Conservation (phyloP, 2,329 filamentous ascomycete species). For the Botryotinia narcissicola region DNA sequence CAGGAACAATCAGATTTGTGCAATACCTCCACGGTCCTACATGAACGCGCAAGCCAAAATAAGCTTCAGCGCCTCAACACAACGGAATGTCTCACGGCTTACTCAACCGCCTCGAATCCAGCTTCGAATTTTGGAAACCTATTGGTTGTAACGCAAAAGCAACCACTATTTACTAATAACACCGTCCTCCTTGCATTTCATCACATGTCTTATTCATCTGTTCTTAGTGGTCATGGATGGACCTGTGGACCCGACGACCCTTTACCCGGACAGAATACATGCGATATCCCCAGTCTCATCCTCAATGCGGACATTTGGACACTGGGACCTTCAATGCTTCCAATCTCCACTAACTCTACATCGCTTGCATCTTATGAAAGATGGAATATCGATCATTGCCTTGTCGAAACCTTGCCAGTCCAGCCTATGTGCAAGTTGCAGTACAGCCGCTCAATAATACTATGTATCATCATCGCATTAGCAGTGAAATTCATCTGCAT, state of each 20-base stretch:
- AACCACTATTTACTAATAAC: constrained; percentile 21
- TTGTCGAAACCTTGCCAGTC: constrained; percentile 22
- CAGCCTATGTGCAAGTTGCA: constrained; percentile 27
- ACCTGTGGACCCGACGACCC: constrained; percentile 27
- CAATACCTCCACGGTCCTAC: constrained; percentile 11
- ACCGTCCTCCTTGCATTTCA: constrained; percentile 27
- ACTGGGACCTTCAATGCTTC: constrained; percentile 17
- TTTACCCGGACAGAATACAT: constrained; percentile 25
- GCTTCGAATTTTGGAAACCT: constrained; percentile 25
- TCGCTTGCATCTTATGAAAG: constrained; percentile 14
- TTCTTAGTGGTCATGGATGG: constrained; percentile 30
- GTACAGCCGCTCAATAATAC: constrained; percentile 21
- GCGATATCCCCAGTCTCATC: constrained; percentile 25
- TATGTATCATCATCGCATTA: neutral
- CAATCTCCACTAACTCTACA: constrained; percentile 1
- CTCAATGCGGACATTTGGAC: constrained; percentile 26
- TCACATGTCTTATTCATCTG: constrained; percentile 26
- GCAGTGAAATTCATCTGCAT: constrained; percentile 11
- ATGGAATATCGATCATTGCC: constrained; percentile 30
- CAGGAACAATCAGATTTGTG: constrained; percentile 2
- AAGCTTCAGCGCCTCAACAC: constrained; percentile 24
- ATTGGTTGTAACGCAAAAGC: constrained; percentile 27
- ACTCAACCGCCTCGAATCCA: constrained; percentile 23
- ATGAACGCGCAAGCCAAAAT: constrained; percentile 14
- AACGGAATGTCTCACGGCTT: constrained; percentile 28